These are phyloP conservation scores for Epichloe typhina DNA, from an alignment of 2,329 filamentous ascomycete species.

Conservation along the genomic window DNA sequence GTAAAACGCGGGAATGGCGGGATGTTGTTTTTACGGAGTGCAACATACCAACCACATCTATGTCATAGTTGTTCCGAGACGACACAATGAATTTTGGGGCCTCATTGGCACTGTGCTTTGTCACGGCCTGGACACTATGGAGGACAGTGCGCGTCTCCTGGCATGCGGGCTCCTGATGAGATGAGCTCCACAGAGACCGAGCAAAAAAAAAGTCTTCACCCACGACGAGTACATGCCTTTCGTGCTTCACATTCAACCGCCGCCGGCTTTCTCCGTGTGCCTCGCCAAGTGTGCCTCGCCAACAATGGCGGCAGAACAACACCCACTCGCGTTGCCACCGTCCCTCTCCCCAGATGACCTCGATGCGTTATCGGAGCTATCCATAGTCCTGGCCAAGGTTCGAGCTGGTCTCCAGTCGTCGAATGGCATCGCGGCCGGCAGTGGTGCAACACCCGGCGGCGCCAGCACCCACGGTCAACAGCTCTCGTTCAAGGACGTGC, in stretches of 20 bases:
- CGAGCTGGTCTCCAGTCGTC: slow-evolving; percentile 35
- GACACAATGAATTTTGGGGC: background rate
- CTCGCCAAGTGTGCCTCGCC: slow-evolving; percentile 1
- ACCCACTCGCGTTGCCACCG: slow-evolving; percentile 39
- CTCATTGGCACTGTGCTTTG: slow-evolving; percentile 1
- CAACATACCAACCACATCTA: background rate
- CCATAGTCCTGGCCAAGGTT: slow-evolving; percentile 63
- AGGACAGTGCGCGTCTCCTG: background rate
- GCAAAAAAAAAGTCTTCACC: no score
- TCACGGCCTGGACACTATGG: fast-evolving
- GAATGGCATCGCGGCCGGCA: slow-evolving; percentile 24
- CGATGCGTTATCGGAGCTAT: slow-evolving; percentile 73
- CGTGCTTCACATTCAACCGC: background rate
- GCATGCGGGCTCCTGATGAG: no score
- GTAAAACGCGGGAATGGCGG: slow-evolving; percentile 1
- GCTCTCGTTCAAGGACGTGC: slow-evolving; percentile 57
- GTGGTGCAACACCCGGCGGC: slow-evolving; percentile 23
- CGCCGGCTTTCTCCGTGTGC: background rate
- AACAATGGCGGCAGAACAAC: slow-evolving; percentile 21
- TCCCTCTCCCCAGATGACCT: slow-evolving; percentile 70
- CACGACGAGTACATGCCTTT: background rate
- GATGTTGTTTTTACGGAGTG: slow-evolving; percentile 1
- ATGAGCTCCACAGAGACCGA: no score
- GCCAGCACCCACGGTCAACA: slow-evolving; percentile 22
- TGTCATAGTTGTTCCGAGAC: background rate